phyloP scores from a whole-genome alignment of 2,329 filamentous ascomycete species.

The Exophiala alcalophila region DNA sequence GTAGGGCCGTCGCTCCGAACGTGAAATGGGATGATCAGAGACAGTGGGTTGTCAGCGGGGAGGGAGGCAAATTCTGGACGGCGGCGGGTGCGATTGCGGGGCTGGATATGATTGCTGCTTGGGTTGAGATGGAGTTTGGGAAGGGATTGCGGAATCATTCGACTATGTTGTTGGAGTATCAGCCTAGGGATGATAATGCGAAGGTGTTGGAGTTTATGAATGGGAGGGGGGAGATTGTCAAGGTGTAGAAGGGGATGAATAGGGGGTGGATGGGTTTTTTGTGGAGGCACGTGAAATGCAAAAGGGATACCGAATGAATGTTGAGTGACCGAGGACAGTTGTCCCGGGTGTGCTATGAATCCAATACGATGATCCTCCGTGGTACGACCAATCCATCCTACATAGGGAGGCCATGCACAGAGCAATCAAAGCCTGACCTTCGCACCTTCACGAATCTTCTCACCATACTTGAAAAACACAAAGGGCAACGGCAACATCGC shows the following conservation, averaged over 20 bases:
- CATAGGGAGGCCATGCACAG: no score
- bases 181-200: slow-evolving; percentile 1
- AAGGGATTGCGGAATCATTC: not conserved
- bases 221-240: not conserved
- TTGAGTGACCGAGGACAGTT: no score
- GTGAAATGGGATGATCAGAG: slow-evolving; percentile 46
- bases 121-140: slow-evolving; percentile 40
- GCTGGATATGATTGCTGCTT: slow-evolving; percentile 46
- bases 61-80: slow-evolving; percentile 49
- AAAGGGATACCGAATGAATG: no score
- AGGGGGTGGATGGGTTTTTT: no score
- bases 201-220: not conserved
- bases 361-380: no score
- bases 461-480: slow-evolving; percentile 45
- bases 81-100: slow-evolving; percentile 46
- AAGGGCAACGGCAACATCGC: slow-evolving; percentile 44
- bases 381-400: no score
- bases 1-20: slow-evolving; percentile 32
- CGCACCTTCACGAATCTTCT: no score
- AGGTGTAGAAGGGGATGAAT: no score
- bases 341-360: no score
- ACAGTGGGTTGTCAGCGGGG: slow-evolving; percentile 47
- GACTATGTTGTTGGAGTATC: slow-evolving; percentile 4
- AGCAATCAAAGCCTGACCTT: no score
- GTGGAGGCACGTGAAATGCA: no score